Evolutionary conservation across 768 basidiomycete species (phyloP).

Genomic region (Termitomyces bulborhizus): DNA sequence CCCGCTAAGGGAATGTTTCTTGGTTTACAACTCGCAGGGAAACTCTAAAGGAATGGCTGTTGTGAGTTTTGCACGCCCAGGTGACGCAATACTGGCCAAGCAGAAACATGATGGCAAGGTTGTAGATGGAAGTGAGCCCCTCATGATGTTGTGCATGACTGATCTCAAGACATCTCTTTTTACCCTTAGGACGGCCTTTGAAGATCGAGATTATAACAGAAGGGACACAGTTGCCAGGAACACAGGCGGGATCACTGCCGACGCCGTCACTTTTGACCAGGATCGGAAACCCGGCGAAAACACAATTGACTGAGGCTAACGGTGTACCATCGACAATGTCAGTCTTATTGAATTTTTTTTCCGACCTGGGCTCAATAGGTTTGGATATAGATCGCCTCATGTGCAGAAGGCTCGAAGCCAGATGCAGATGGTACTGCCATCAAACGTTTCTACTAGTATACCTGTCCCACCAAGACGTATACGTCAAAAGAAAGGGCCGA

Average conservation of each 20-base stretch:
- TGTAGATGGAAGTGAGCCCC: constrained; percentile 54
- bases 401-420: constrained; percentile 1
- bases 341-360: constrained; percentile 1
- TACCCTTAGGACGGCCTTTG: constrained; percentile 53
- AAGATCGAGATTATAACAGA: constrained; percentile 61
- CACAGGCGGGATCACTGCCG: constrained; percentile 16
- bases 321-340: constrained; percentile 13
- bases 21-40: constrained; percentile 72
- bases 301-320: constrained; percentile 5
- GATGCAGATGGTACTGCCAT: constrained; percentile 14
- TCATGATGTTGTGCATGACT: background rate
- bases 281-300: constrained; percentile 11
- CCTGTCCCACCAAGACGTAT: constrained; percentile 30
- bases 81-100: constrained; percentile 58
- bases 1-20: constrained; percentile 60
- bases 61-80: constrained; percentile 56
- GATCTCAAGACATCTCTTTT: background rate
- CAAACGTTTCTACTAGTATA: constrained; percentile 10
- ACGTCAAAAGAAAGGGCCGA: constrained; percentile 68
- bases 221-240: constrained; percentile 15
- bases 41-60: constrained; percentile 79
- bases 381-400: constrained; percentile 5
- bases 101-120: constrained; percentile 72
- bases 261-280: constrained; percentile 24
- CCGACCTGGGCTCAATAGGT: background rate